Conservation (phyloP, 148 eudicot species). For the Silene uniflora region DNA sequence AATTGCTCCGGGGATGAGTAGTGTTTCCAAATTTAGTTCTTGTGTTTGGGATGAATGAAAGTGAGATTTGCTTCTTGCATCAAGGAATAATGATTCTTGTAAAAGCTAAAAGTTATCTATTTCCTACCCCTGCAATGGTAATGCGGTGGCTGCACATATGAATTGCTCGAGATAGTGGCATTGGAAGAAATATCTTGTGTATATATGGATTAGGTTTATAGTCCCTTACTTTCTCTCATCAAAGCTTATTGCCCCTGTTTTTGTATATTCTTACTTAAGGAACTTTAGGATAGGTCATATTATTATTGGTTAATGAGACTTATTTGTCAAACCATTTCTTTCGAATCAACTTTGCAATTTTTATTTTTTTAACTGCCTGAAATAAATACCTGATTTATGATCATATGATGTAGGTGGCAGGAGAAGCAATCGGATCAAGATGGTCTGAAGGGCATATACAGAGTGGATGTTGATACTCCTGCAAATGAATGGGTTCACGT, state of each 20-base stretch:
- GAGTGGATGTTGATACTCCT: slow-evolving; percentile 87
- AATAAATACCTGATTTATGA: not conserved
- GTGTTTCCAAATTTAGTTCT: not conserved
- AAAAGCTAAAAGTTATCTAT: not conserved
- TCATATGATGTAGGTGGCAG: slow-evolving; percentile 61
- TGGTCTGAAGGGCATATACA: slow-evolving; percentile 60
- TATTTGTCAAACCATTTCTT: not conserved
- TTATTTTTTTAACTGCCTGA: not conserved
- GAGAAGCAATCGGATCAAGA: slow-evolving; percentile 47
- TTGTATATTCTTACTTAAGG: not conserved
- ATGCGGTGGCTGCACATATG: not conserved
- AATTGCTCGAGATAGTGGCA: not conserved
- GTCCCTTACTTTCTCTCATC: not conserved
- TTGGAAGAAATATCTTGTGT: not conserved
- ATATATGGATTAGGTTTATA: not conserved
- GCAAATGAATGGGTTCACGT: slow-evolving; percentile 77
- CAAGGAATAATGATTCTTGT: not conserved
- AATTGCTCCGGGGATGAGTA: not conserved
- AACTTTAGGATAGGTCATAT: not conserved
- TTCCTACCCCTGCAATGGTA: not conserved
- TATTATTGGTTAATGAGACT: not conserved
- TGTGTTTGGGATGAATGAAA: not conserved
- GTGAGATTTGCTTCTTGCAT: not conserved
- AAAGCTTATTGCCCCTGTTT: too few species aligned
- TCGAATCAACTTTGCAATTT: not conserved